Base-by-base conservation (phyloP, 139 green algal genomes). In the Zygnema circumcarinatum region DNA sequence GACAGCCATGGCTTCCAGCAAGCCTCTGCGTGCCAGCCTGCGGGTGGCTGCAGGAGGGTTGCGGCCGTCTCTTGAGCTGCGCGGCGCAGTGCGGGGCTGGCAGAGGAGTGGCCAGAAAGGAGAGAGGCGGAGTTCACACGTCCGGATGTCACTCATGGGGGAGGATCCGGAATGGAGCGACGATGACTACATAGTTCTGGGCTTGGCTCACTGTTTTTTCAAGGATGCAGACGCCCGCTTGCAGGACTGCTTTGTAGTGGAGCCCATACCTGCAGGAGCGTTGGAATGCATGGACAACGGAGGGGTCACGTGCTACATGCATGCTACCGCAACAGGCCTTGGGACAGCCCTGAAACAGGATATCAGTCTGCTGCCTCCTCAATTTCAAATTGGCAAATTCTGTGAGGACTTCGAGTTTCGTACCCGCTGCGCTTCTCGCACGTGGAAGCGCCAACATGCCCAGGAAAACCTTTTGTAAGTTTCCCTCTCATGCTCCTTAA, bases 251-350 rank as follows among this genome's bases (percentile, higher is more conserved):
- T 94, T 93, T 25, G 92, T 98, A 2, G 94, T 98, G 29, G 96
- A 98, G 91, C 94, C 96, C 32, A 92, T 98, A 72, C 92, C 87
- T 3, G 95, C 96, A 25, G 95, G 93, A 72, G 93, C 86, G 38
- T 80, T 98, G 29, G 96, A 98, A 87, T 95, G 94, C 92, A 95
- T 98, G 92, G 93, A 93, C 21, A 94, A 93, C 79, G 95, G 95
- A 94, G 69, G 91, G 1, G 91, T 91, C 38, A 98, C 96, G 0
- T 98, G 93, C 25, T 98, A 95, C 90, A 93, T 91, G 79, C 72
- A 94, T 36, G 94, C 95, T 0, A 94, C 87, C n/a, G 93, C 92
- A 16, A 67, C 95, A 3, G 94, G 53, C 0, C 79, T 96, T 3
- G 93, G 82, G 0, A 89, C 95, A 1, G 95, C 94, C 0, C 74